These are phyloP conservation scores for Symbiodinium natans DNA, from an alignment of 73 alveolate species.

Conservation along the genomic window DNA sequence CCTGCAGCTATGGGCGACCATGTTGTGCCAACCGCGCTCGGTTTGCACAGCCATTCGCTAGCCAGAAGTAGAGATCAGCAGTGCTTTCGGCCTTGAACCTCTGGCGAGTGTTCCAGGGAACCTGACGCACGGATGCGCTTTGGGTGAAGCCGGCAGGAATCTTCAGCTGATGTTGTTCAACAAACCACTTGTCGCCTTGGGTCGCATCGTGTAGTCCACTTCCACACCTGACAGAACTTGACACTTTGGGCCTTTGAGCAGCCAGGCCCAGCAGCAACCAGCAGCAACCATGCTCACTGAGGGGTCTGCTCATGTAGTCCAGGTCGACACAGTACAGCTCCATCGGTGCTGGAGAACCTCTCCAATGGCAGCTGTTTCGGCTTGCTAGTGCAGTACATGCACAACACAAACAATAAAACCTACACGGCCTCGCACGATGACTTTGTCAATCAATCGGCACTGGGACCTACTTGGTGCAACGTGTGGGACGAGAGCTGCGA, in stretches of 20 bases:
- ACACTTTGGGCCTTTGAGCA: no score
- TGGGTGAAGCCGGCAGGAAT: background rate
- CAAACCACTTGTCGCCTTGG: constrained; percentile 22
- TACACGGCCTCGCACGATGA: constrained; percentile 36
- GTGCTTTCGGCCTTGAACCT: constrained; percentile 50
- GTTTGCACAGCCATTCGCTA: background rate
- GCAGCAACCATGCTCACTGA: background rate
- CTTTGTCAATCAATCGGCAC: constrained; percentile 68
- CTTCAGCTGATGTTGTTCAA: no score
- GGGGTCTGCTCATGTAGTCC: constrained; percentile 53
- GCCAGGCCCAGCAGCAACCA: no score
- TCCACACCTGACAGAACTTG: constrained; percentile 12
- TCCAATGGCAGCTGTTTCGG: background rate
- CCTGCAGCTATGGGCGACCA: background rate
- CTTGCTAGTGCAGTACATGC: background rate
- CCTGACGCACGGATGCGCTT: background rate
- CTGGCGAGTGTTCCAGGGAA: constrained; percentile 86
- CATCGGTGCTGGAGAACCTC: constrained; percentile 94
- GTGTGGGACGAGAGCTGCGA: no score
- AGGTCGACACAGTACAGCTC: constrained; percentile 83
- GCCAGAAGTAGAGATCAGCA: background rate
- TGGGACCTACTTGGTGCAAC: constrained; percentile 14
- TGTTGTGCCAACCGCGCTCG: background rate
- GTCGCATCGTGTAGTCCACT: constrained; percentile 32
- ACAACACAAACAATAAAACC: background rate